Evolutionary conservation across 805 yeast species (phyloP).

Genomic region (Starmerella apicola): DNA sequence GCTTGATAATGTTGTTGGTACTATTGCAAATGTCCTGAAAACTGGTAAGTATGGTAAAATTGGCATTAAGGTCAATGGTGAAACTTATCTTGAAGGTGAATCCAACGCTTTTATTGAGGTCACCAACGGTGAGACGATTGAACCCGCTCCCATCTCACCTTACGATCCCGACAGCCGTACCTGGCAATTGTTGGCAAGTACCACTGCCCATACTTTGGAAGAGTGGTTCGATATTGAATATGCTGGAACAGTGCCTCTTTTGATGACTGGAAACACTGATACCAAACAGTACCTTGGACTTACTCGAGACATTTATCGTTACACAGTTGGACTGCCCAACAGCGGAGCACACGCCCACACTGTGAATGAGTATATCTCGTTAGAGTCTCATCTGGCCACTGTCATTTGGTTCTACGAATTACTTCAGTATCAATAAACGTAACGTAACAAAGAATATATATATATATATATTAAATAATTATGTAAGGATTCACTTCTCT

Average conservation of each 20-base stretch:
- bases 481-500: background rate
- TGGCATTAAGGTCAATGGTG: constrained; percentile 30
- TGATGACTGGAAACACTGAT: constrained; percentile 63
- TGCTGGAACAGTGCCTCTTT: constrained; percentile 41
- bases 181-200: constrained; percentile 50
- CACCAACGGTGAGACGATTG: constrained; percentile 25
- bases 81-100: constrained; percentile 17
- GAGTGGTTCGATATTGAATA: constrained; percentile 13
- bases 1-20: constrained; percentile 27
- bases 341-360: constrained; percentile 34
- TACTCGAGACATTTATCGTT: constrained; percentile 48
- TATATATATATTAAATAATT: too few relatives aligned
- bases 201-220: constrained; percentile 50
- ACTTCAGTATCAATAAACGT: too few relatives aligned
- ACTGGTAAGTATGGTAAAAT: constrained; percentile 34
- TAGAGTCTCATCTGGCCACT: constrained; percentile 40
- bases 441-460: background rate
- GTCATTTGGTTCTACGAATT: constrained; percentile 25
- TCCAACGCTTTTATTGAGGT: constrained; percentile 33
- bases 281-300: constrained; percentile 53
- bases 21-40: constrained; percentile 32
- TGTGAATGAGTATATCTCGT: constrained; percentile 46
- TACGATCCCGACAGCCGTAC: constrained; percentile 23
- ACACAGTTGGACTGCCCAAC: constrained; percentile 20
- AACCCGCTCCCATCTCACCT: constrained; percentile 47